These are phyloP conservation scores for Bipolaris zeicola DNA, from an alignment of 2,329 filamentous ascomycete genomes.

Conservation along the genomic window DNA sequence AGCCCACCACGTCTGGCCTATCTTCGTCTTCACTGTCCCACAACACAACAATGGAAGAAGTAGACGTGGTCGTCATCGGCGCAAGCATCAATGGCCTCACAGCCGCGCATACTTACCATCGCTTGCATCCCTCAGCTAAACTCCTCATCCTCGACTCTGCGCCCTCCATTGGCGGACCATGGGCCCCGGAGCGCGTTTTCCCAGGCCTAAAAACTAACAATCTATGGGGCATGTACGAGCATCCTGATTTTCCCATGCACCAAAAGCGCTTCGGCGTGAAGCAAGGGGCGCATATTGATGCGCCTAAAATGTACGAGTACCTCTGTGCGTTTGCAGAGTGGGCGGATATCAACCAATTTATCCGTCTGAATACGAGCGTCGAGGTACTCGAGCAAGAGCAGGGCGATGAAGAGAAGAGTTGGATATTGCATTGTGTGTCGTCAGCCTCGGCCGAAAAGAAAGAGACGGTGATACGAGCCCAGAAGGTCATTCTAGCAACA, in stretches of 20 bases:
- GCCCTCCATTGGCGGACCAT: constrained; percentile 49
- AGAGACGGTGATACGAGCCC: constrained; percentile 39
- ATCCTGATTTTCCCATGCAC: constrained; percentile 47
- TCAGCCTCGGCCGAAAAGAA: constrained; percentile 21
- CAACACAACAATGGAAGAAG: constrained; percentile 10
- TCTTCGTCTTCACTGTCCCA: background rate
- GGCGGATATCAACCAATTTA: constrained; percentile 54
- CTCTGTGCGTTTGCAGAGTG: constrained; percentile 51
- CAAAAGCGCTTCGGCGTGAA: constrained; percentile 46
- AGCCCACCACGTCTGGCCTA: background rate
- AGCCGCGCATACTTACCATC: constrained; percentile 54
- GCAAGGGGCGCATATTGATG: constrained; percentile 64
- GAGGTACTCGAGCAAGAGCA: constrained; percentile 54
- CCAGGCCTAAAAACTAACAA: constrained; percentile 54
- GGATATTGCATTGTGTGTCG: constrained; percentile 26
- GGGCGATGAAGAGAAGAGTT: constrained; percentile 34
- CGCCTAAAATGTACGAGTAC: constrained; percentile 61
- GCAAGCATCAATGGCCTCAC: constrained; percentile 51
- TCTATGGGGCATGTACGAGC: constrained; percentile 49
- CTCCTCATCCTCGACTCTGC: constrained; percentile 52
- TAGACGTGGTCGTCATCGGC: constrained; percentile 18
- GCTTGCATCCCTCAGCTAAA: constrained; percentile 47
- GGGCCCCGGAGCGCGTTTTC: constrained; percentile 49
- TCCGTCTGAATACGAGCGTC: constrained; percentile 60
- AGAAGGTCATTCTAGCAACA: constrained; percentile 65